Conservation (phyloP, 2,329 filamentous ascomycete genomes). For the Amylocarpus encephaloides region DNA sequence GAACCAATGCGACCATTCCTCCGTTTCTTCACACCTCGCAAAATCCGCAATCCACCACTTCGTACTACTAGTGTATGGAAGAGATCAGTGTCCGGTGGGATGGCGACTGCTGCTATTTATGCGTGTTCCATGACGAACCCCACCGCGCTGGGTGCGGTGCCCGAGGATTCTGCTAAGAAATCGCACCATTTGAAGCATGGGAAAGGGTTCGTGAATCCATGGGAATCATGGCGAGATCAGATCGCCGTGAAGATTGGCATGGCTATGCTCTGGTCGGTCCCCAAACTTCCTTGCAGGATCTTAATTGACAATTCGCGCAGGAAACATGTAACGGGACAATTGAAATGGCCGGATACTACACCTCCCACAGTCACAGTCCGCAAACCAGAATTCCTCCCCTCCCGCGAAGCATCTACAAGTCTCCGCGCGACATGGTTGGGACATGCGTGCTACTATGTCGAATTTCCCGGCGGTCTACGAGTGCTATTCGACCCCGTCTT, state of each 20-base stretch:
- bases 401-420: conserved; percentile 43
- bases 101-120: conserved; percentile 22
- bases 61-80: not conserved
- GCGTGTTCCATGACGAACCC: conserved; percentile 23
- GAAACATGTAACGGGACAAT: conserved; percentile 19
- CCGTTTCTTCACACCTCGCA: conserved; percentile 8
- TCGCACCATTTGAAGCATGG: conserved; percentile 46
- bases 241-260: conserved; percentile 29
- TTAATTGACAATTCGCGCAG: conserved; percentile 5
- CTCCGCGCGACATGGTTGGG: conserved; percentile 89
- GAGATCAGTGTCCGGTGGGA: conserved; percentile 18
- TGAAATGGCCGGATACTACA: conserved; percentile 47
- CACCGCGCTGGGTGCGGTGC: conserved; percentile 23
- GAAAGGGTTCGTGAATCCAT: conserved; percentile 51
- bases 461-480: conserved; percentile 78
- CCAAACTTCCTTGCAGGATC: not conserved
- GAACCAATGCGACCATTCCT: not conserved
- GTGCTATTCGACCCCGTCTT: conserved; percentile 94
- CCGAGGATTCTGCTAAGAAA: conserved; percentile 34
- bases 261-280: conserved; percentile 35
- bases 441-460: conserved; percentile 88
- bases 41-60: not conserved
- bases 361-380: conserved; percentile 56
- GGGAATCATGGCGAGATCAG: conserved; percentile 44
- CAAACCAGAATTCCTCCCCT: conserved; percentile 51